phyloP scores from a whole-genome alignment of 208 protist species.

The Crithidia brevicula region DNA sequence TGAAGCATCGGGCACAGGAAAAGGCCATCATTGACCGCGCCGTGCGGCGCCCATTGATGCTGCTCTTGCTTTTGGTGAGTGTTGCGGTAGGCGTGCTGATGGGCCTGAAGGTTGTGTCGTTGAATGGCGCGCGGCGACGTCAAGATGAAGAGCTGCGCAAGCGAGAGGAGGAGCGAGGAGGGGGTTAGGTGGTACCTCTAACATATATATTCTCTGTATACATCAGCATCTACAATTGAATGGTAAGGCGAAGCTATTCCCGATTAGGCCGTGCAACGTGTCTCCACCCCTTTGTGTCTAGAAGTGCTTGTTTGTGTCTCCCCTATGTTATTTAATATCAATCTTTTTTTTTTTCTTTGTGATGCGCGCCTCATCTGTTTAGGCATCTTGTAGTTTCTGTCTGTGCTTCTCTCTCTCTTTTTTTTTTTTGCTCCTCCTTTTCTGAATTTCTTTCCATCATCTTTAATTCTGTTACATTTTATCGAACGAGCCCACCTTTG shows the following conservation, averaged over 20 bases:
- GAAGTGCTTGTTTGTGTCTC: background rate
- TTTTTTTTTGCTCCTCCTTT: background rate
- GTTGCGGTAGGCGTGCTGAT: constrained; percentile 16
- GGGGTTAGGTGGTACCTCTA: background rate
- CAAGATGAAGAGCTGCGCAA: constrained; percentile 15
- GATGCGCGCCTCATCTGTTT: background rate
- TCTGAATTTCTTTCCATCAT: background rate
- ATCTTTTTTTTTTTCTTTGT: background rate
- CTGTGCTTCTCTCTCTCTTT: background rate
- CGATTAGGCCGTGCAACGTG: too few relatives aligned
- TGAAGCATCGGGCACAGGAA: constrained; percentile 45
- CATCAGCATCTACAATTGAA: too few relatives aligned
- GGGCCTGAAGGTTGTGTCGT: background rate
- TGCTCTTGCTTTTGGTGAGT: constrained; percentile 23
- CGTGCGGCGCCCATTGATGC: constrained; percentile 22
- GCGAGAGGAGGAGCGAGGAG: constrained; percentile 23
- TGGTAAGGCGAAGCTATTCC: too few relatives aligned
- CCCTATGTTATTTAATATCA: background rate
- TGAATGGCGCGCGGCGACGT: constrained; percentile 8
- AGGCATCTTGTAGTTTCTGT: background rate
- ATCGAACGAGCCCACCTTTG: too few relatives aligned
- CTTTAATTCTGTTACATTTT: too few relatives aligned
- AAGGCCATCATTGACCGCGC: constrained; percentile 46
- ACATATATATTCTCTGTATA: too few relatives aligned
- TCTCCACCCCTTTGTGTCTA: too few relatives aligned